Evolutionary conservation across 164 flowering plant species (phyloP).

Genomic region (Protea cynaroides): DNA sequence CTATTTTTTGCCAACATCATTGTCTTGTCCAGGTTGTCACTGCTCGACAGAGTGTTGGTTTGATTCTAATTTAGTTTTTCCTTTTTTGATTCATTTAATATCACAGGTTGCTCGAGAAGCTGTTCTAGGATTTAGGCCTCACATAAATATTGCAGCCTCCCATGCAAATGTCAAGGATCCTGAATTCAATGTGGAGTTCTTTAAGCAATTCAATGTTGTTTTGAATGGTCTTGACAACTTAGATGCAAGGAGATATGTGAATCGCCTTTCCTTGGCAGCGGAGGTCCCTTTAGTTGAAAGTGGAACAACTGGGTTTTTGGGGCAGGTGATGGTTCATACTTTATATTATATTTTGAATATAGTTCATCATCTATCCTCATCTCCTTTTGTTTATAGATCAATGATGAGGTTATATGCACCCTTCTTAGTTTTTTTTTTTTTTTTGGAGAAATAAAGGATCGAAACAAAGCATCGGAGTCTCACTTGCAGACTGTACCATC

Average conservation of each 20-base stretch:
- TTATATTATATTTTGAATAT: neutral
- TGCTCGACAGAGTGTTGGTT: slow-evolving; percentile 4
- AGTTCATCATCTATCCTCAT: neutral
- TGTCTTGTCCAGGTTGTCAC: neutral
- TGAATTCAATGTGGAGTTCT: slow-evolving; percentile 87
- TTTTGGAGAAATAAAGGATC: neutral
- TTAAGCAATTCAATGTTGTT: slow-evolving; percentile 85
- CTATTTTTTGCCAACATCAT: neutral
- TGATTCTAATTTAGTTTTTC: neutral
- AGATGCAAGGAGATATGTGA: slow-evolving; percentile 96
- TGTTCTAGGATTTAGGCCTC: slow-evolving; percentile 78
- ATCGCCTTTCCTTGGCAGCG: slow-evolving; percentile 95
- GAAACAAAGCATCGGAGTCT: neutral
- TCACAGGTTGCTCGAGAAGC: slow-evolving; percentile 96
- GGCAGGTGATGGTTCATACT: slow-evolving; percentile 59
- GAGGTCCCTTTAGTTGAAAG: slow-evolving; percentile 93
- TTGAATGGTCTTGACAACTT: slow-evolving; percentile 94
- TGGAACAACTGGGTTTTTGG: slow-evolving; percentile 97
- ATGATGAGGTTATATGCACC: too few species aligned
- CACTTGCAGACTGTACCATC: neutral
- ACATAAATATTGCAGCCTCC: slow-evolving; percentile 73
- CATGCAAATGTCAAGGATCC: slow-evolving; percentile 94
- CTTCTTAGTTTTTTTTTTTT: neutral
- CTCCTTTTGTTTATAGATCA: neutral
- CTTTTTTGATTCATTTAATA: neutral